Evolutionary conservation across 2,329 filamentous ascomycete genomes (phyloP).

Genomic region (Fusarium beomiforme): DNA sequence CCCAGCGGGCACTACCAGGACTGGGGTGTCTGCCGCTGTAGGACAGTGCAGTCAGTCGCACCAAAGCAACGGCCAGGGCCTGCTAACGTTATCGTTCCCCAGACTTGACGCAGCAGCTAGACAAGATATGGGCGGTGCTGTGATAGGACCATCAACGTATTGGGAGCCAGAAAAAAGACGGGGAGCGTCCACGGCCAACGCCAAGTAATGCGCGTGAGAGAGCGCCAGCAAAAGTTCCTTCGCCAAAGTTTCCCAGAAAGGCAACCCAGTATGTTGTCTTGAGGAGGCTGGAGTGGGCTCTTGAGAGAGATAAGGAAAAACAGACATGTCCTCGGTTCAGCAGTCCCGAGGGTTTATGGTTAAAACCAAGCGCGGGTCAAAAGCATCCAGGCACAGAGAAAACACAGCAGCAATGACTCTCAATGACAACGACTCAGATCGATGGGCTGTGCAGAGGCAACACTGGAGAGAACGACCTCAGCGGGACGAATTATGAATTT

Average conservation of each 20-base stretch:
- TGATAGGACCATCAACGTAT: slow-evolving; percentile 43
- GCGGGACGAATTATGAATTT: slow-evolving; percentile 21
- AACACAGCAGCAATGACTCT: slow-evolving; percentile 1
- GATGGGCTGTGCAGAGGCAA: slow-evolving; percentile 24
- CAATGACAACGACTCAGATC: background rate
- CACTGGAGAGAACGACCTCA: background rate
- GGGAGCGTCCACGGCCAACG: slow-evolving; percentile 38
- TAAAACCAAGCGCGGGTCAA: slow-evolving; percentile 5
- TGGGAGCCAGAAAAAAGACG: slow-evolving; percentile 33
- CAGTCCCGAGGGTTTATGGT: slow-evolving; percentile 9
- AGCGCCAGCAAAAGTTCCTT: slow-evolving; percentile 54
- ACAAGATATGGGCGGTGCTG: slow-evolving; percentile 42
- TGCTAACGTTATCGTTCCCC: slow-evolving; percentile 49
- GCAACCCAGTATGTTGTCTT: slow-evolving; percentile 48
- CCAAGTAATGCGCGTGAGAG: slow-evolving; percentile 50
- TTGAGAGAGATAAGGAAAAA: slow-evolving; percentile 41
- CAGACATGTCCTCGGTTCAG: slow-evolving; percentile 24
- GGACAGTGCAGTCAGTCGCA: slow-evolving; percentile 30
- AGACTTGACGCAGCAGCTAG: slow-evolving; percentile 43
- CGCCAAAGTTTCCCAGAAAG: slow-evolving; percentile 50
- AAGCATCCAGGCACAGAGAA: slow-evolving; percentile 17
- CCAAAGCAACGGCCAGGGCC: slow-evolving; percentile 40
- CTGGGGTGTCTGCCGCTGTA: slow-evolving; percentile 31
- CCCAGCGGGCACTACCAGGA: slow-evolving; percentile 22
- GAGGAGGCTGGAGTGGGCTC: slow-evolving; percentile 40